Evolutionary conservation across 176 grass and related monocot species (phyloP).

Genomic region (Oryza nivara): DNA sequence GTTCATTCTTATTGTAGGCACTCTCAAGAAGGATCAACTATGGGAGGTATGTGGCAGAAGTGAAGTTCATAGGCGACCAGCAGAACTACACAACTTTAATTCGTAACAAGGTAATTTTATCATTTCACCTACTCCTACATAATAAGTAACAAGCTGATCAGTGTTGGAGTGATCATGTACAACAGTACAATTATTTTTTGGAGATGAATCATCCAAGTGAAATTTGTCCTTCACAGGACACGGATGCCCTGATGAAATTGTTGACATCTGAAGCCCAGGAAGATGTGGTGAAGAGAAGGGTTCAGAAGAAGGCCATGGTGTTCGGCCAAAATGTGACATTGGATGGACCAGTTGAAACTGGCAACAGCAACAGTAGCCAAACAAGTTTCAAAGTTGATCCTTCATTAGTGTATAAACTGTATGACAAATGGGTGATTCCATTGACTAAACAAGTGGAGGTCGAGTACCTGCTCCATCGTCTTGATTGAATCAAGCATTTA

Average conservation of each 20-base stretch:
- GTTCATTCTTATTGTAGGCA: conserved; percentile 12
- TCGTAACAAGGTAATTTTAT: conserved; percentile 54
- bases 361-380: conserved; percentile 31
- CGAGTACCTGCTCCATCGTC: conserved; percentile 78
- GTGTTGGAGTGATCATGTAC: neutral
- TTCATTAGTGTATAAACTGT: conserved; percentile 54
- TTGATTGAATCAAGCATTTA: conserved; percentile 48
- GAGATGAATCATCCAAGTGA: conserved; percentile 4
- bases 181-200: neutral
- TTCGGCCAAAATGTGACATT: conserved; percentile 76
- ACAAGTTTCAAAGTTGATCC: conserved; percentile 68
- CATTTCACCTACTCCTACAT: neutral
- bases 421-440: conserved; percentile 87
- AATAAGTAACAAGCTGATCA: neutral
- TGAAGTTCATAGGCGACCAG: conserved; percentile 74
- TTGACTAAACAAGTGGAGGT: conserved; percentile 83
- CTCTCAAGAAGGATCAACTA: conserved; percentile 86
- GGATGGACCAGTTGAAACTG: conserved; percentile 44
- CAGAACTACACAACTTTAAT: conserved; percentile 70
- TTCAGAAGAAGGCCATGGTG: conserved; percentile 67
- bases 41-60: conserved; percentile 88
- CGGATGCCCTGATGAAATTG: conserved; percentile 72
- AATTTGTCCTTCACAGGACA: conserved; percentile 50
- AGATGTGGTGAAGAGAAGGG: conserved; percentile 78
- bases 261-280: conserved; percentile 77